Evolutionary conservation across 495 filamentous ascomycete species (phyloP).

Genomic region (Pyrenopolyporus hunteri): DNA sequence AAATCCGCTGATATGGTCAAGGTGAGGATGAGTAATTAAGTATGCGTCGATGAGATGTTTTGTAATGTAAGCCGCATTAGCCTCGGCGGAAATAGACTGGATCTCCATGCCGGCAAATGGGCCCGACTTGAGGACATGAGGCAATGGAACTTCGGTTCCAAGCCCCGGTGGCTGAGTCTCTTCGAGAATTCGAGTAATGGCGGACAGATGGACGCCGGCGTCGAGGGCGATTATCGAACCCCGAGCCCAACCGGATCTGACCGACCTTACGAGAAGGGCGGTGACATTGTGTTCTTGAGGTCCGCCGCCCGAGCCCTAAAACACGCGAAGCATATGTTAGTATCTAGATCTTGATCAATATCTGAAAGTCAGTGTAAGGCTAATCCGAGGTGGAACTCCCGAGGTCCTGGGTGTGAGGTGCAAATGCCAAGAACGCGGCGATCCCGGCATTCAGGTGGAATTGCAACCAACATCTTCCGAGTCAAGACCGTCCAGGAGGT

Average conservation of each 20-base stretch:
- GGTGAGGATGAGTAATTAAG: conserved; percentile 91
- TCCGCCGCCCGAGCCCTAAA: conserved; percentile 87
- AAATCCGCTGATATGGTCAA: conserved; percentile 91
- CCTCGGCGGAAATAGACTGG: conserved; percentile 62
- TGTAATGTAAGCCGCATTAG: conserved; percentile 81
- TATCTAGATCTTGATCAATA: not conserved
- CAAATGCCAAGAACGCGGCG: not conserved
- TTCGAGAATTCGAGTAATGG: conserved; percentile 76
- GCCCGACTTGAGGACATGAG: conserved; percentile 48
- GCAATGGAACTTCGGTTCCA: conserved; percentile 44
- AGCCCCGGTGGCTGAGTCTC: conserved; percentile 52
- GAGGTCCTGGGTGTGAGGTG: not conserved
- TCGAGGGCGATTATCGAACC: conserved; percentile 88
- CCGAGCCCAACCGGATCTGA: conserved; percentile 74
- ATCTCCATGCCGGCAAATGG: conserved; percentile 81
- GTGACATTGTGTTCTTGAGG: conserved; percentile 89
- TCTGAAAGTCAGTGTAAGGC: not conserved
- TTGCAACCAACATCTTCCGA: not conserved
- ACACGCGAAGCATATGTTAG: conserved; percentile 38
- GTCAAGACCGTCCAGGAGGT: too few relatives aligned
- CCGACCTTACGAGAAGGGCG: conserved; percentile 83
- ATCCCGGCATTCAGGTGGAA: too few relatives aligned
- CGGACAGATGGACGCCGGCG: conserved; percentile 85
- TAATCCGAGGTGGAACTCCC: not conserved
- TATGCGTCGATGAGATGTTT: conserved; percentile 81